These are phyloP conservation scores for Cryoendolithus antarcticus DNA, from an alignment of 2,329 filamentous ascomycete species.

Conservation along the genomic window DNA sequence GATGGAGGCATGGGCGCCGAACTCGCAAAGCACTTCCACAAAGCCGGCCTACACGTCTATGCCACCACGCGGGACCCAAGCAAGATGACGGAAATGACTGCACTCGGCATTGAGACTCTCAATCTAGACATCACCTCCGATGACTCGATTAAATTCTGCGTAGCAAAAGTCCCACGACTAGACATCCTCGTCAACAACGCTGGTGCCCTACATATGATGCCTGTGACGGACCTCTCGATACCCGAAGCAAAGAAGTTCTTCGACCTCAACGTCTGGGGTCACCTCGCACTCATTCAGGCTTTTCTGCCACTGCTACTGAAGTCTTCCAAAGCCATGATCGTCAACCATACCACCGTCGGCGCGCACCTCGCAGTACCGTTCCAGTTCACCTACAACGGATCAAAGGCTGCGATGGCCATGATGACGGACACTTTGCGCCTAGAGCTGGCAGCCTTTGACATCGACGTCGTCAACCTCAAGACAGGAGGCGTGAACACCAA, in stretches of 20 bases:
- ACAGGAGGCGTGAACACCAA: constrained; percentile 11
- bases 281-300: constrained; percentile 20
- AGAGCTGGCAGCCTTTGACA: constrained; percentile 18
- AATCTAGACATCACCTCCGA: constrained; percentile 31
- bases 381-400: constrained; percentile 24
- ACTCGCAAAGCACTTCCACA: constrained; percentile 27
- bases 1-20: constrained; percentile 30
- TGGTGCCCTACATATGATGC: constrained; percentile 21
- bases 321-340: constrained; percentile 19
- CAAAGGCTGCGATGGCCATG: constrained; percentile 15
- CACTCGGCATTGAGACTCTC: constrained; percentile 17
- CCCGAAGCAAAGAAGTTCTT: constrained; percentile 36
- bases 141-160: constrained; percentile 24
- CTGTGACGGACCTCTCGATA: constrained; percentile 17
- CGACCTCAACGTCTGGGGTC: constrained; percentile 41
- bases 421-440: constrained; percentile 15
- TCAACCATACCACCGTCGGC: constrained; percentile 27
- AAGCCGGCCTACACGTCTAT: constrained; percentile 16
- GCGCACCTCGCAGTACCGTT: constrained; percentile 11
- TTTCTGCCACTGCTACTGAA: constrained; percentile 39
- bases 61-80: constrained; percentile 9
- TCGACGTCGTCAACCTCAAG: constrained; percentile 9
- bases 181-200: constrained; percentile 40
- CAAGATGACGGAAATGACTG: constrained; percentile 16
- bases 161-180: constrained; percentile 22